Evolutionary conservation across 2,329 filamentous ascomycete species (phyloP), one percentile per base, ranked within the genome.

Genomic region (Pyrenochaeta sp.): DNA sequence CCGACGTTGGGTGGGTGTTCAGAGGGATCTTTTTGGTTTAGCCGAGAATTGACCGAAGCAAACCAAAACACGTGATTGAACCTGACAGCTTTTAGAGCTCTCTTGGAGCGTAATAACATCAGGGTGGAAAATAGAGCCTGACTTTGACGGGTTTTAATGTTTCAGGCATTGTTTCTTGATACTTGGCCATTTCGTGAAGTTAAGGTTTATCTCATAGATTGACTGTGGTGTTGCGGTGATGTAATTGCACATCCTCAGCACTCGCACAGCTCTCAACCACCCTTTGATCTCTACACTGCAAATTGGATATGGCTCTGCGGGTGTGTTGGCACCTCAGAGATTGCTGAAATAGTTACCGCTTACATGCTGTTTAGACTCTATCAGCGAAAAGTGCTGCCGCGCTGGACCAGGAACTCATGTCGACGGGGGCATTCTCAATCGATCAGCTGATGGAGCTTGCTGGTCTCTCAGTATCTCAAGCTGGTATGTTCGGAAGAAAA

Each of bases 381-480:
- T 87, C 87, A 7, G 87, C 93, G 28, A 91, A 94, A 73, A 89
- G 90, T 53, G 94, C 94, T 0, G 87, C 89, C 0, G 88, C 90
- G 34, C 82, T 99, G 13, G 94, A 99, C 69, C 86, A 89, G 71
- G 93, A 99, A 68, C 85, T 99, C 51, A 97, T 99, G 92, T 89
- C 84, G 66, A 84, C 86, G 1, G 83, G 84, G 26, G 91, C 89
- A 7, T 99, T 96, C 74, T 96, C 90, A 8, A 82, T 99, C 41
- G 94, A 97, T 67, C 94, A 99, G 73, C 78, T 99, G 35, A 97
- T 99, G 94, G 94, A 97, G 69, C 77, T 99, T 6, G 94, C 94
- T 29, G 94, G 94, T 0, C 80, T 99, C 0, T 92, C 91, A 1
- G 91, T 97, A 18, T 93, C 93, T 9, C 91, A 97, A 78, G 91